Evolutionary conservation across 192 early-diverging fungal species (phyloP).

Genomic region (Backusella morwellensis): DNA sequence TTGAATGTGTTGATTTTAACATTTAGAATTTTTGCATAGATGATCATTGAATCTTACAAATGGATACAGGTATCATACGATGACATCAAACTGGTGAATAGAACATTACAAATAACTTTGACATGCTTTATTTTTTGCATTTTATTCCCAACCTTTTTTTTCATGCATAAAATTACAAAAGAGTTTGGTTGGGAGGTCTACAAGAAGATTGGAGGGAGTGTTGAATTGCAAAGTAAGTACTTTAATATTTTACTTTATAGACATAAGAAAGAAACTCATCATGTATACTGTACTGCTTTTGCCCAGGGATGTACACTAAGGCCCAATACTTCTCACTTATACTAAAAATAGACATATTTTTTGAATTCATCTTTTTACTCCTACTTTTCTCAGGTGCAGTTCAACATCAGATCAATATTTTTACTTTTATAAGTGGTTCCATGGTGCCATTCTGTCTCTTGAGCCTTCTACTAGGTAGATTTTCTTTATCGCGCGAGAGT

Average conservation of each 20-base stretch:
- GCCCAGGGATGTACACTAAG: neutral
- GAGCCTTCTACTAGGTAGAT: neutral
- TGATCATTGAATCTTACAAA: conserved; percentile 1
- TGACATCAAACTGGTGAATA: neutral
- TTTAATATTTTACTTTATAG: neutral
- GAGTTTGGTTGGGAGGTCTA: neutral
- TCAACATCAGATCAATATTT: neutral
- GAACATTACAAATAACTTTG: neutral
- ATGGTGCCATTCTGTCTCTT: neutral
- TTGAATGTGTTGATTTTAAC: neutral
- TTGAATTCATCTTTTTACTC: conserved; percentile 6
- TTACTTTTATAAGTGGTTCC: neutral
- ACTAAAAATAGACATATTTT: conserved; percentile 9
- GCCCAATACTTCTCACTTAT: neutral
- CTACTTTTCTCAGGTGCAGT: neutral
- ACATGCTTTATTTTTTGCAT: neutral
- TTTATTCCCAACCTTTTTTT: neutral
- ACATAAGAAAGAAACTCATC: neutral
- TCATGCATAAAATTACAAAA: neutral
- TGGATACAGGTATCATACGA: neutral
- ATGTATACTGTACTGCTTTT: neutral
- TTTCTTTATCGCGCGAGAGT: neutral
- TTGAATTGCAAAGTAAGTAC: neutral
- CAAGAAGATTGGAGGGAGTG: neutral
- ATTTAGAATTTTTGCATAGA: neutral